phyloP scores from a whole-genome alignment of 768 basidiomycete species.

The Boletus insuetus region DNA sequence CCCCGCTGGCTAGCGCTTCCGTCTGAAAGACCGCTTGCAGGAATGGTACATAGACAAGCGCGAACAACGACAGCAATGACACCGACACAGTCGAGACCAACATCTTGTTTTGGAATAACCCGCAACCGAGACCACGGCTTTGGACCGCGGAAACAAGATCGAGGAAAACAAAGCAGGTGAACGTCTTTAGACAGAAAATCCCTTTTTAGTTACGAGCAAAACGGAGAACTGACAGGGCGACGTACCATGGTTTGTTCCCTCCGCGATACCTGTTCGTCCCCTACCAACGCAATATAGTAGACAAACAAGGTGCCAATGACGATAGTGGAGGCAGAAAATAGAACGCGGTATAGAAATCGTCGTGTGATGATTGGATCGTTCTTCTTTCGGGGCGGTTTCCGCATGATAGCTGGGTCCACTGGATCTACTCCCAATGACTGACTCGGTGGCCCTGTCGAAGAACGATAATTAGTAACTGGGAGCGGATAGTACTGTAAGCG shows the following conservation, averaged over 20 bases:
- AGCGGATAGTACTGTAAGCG: not conserved
- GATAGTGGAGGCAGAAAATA: conserved; percentile 93
- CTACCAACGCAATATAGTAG: conserved; percentile 70
- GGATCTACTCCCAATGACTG: conserved; percentile 97
- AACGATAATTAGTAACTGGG: not conserved
- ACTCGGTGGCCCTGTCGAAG: conserved; percentile 75
- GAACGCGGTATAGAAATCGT: conserved; percentile 70
- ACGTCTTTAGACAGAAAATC: conserved; percentile 60
- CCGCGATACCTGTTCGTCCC: conserved; percentile 78
- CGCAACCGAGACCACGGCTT: conserved; percentile 88
- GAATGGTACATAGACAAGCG: conserved; percentile 84
- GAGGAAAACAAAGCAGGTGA: conserved; percentile 95
- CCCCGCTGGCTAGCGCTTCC: conserved; percentile 64
- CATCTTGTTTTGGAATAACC: conserved; percentile 84
- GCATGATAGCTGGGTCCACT: conserved; percentile 91
- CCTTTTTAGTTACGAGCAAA: not conserved
- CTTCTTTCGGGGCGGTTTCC: conserved; percentile 88
- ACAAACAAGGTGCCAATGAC: conserved; percentile 86
- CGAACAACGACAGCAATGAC: conserved; percentile 82
- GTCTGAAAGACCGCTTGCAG: conserved; percentile 96
- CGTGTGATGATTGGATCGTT: conserved; percentile 83
- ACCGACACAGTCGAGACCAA: conserved; percentile 82
- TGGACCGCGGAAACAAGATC: conserved; percentile 95
- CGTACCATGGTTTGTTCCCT: conserved; percentile 96
- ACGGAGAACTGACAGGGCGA: conserved; percentile 2